Evolutionary conservation across 192 early-diverging fungal genomes (phyloP).

Genomic region (Piromyces finnis): DNA sequence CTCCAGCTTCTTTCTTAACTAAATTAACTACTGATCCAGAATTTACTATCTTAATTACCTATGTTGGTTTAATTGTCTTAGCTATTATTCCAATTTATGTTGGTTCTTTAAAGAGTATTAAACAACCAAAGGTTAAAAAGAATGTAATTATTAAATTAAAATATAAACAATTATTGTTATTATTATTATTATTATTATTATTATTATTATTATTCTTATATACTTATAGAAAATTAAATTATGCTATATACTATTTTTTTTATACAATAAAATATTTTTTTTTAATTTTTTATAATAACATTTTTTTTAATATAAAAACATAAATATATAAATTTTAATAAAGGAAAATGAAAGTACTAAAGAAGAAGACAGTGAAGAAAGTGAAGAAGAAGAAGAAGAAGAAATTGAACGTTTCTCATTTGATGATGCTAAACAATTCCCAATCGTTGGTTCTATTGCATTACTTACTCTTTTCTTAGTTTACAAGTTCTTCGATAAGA

Average conservation of each 20-base stretch:
- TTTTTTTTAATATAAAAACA: too few species aligned
- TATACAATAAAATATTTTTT: too few species aligned
- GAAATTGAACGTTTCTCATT: constrained; percentile 55
- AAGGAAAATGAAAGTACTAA: constrained; percentile 1
- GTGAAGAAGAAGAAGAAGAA: constrained; percentile 43
- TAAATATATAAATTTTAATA: not conserved
- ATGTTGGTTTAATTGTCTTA: constrained; percentile 67
- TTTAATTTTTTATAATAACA: too few species aligned
- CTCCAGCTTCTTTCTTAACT: not conserved
- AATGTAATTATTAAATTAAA: not conserved
- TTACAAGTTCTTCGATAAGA: constrained; percentile 70
- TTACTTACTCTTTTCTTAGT: constrained; percentile 71
- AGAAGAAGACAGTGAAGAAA: constrained; percentile 44
- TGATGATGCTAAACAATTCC: constrained; percentile 85
- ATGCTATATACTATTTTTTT: too few species aligned
- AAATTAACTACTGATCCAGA: not conserved
- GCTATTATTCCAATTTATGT: constrained; percentile 73
- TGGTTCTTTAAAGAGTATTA: constrained; percentile 59
- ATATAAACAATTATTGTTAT: not conserved
- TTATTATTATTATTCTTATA: too few species aligned
- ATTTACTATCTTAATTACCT: constrained; percentile 42
- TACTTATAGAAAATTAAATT: too few species aligned
- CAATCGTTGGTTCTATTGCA: constrained; percentile 67
- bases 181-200: not conserved
- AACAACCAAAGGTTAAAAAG: constrained; percentile 24